Evolutionary conservation across 768 basidiomycete genomes (phyloP), one percentile per base, ranked within the genome.

Genomic region (Boletus bicolor): DNA sequence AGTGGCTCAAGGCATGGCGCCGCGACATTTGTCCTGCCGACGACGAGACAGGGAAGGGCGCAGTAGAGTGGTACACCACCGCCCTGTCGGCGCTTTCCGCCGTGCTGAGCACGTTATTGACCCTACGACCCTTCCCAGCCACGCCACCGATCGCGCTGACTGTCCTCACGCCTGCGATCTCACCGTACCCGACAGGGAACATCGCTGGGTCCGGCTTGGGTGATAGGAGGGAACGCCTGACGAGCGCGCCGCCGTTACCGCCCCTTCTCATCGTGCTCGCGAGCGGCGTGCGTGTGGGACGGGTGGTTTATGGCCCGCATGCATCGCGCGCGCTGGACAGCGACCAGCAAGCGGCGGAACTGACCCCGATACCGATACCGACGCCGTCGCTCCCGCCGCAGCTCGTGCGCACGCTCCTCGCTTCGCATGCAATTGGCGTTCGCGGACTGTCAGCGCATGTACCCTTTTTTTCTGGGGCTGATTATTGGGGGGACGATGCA

Each of bases 311-410:
- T 28, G 66, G 66, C 0, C 66, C 67, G 1, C 57, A 68, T 1
- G 41, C 62, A 7, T 49, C 58, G 51, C 48, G 44, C 21, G 32
- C 30, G 8, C 19, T 6, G 30, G 35, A 1, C 11, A 24, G 24
- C 47, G 37, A 37, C 4, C 12, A 21, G 21, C 17, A 36, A 2
- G 30, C 6, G 6, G 21, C 14, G 8, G 21, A 26, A 15, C 11
- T 2, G 39, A 7, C 39, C 10, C 19, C n/a, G 12, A 19, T 11
- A 12, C 34, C 5, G 17, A 47, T 55, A 24, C 58, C 67, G 7
- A 66, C 64, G 30, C 67, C 66, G 15, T 63, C 64, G 28, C 70
- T 77, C 26, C 79, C 79, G 1, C 69, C 69, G 14, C 64, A 59
- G 10, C 68, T 74, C 56, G 57, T 62, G 57, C 63, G 69, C n/a